Evolutionary conservation across 2,329 filamentous ascomycete genomes (phyloP), one percentile per base, ranked within the genome.

Genomic region (Thelonectria discophora): DNA sequence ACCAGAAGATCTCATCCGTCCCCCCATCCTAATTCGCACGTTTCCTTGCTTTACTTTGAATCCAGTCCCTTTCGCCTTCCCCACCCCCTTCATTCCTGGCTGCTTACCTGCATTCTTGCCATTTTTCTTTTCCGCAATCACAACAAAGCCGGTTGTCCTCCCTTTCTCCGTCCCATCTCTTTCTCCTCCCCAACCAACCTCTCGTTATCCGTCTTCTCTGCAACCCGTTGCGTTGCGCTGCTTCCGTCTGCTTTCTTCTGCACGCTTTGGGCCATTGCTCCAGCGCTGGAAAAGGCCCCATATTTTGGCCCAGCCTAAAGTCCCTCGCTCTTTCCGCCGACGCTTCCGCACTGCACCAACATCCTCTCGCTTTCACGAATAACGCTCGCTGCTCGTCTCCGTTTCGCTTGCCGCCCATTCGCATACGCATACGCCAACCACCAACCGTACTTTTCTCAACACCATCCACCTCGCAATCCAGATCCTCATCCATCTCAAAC

Each of bases 361-460:
- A 13, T 52, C 49, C 58, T 21, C 50, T 54, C 57, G 37, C 57
- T 53, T 53, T 34, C 13, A 34, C 32, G 32, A 34, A 27, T 48
- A 55, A 55, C 58, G 52, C 40, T 47, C 49, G 40, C 53, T 48
- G 52, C 42, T 61, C 58, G 58, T 48, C 50, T 39, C 40, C 42
- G 58, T 61, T 61, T 61, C 58, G 49, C 34, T 43, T 61, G 58
- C 58, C 58, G 58, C 58, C 58, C n/a, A n/a, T n/a, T n/a, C n/a
- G n/a, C n/a, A n/a, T n/a, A n/a, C n/a, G n/a, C 43, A 42, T 42
- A 46, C 53, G 48, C 48, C 37, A 27, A 21, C 47, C 21, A 21
- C 42, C 52, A 32, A 40, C 46, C 37, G 32, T 48, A 37, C 30
- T 45, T 34, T 56, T 48, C 47, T 42, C 17, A 24, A 40, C 24